These are phyloP conservation scores for Collariella sp. DNA, from an alignment of 495 filamentous ascomycete species.

Conservation along the genomic window DNA sequence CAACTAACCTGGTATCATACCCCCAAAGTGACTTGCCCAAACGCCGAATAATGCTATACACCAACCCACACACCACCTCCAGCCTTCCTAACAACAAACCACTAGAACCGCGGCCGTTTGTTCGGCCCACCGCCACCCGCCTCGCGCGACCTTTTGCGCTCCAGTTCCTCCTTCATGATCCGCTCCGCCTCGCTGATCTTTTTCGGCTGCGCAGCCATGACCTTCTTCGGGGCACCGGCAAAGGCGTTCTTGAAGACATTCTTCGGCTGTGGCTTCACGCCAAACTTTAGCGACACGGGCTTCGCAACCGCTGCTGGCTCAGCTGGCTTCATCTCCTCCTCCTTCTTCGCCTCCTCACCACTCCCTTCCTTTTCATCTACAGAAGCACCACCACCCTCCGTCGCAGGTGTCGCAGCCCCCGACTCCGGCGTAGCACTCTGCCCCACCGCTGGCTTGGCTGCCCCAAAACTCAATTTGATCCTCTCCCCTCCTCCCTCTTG, in stretches of 20 bases:
- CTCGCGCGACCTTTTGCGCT: slow-evolving; percentile 55
- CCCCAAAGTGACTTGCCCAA: background rate
- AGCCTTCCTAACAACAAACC: background rate
- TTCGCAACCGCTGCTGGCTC: slow-evolving; percentile 16
- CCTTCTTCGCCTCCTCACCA: slow-evolving; percentile 11
- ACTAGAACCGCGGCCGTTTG: slow-evolving; percentile 34
- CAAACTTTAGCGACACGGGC: slow-evolving; percentile 51
- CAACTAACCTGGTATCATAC: slow-evolving; percentile 13
- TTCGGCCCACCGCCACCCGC: slow-evolving; percentile 25
- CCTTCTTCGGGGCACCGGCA: slow-evolving; percentile 50
- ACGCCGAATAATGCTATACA: background rate
- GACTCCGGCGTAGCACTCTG: background rate
- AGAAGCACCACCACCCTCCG: background rate
- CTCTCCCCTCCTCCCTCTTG: slow-evolving; percentile 69
- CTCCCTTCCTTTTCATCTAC: background rate
- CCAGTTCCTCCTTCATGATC: slow-evolving; percentile 82
- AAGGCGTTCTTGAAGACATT: slow-evolving; percentile 78
- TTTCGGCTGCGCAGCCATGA: slow-evolving; percentile 49
- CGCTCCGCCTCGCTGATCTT: slow-evolving; percentile 85
- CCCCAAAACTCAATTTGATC: slow-evolving; percentile 65
- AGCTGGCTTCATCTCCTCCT: slow-evolving; percentile 9
- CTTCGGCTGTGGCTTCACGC: slow-evolving; percentile 53
- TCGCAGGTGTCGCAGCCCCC: background rate
- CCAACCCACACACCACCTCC: background rate
- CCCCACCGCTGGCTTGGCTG: background rate